phyloP scores from a whole-genome alignment of 2,329 filamentous ascomycete genomes.

The Penicillium vulpinum region DNA sequence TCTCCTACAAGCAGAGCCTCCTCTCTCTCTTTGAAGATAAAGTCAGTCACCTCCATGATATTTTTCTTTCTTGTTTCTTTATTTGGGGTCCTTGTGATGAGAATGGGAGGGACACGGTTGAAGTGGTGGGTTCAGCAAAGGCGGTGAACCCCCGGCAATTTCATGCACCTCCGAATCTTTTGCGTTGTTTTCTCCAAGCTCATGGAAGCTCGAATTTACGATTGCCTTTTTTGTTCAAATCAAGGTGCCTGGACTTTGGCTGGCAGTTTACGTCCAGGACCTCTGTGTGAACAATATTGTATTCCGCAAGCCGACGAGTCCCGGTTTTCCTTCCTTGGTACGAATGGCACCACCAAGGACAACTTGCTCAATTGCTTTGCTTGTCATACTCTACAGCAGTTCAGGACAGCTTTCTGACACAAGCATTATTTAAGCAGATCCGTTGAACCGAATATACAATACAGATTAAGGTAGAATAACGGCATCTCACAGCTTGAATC shows the following conservation, averaged over 20 bases:
- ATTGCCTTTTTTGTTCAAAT: not conserved
- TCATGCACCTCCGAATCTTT: conserved; percentile 28
- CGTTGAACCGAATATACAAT: conserved; percentile 31
- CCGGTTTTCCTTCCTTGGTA: conserved; percentile 17
- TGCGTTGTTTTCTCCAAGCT: conserved; percentile 16
- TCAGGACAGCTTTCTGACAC: conserved; percentile 6
- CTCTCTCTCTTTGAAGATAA: conserved; percentile 75
- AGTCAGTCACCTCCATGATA: conserved; percentile 85
- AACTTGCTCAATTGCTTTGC: conserved; percentile 9
- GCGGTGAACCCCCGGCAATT: conserved; percentile 32
- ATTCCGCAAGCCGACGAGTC: not conserved
- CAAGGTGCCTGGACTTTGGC: not conserved
- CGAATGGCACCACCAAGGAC: conserved; percentile 19
- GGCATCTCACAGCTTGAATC: conserved; percentile 29
- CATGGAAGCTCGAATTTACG: conserved; percentile 10
- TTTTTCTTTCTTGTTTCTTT: not conserved
- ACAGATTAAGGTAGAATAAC: conserved; percentile 19
- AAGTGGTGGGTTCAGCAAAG: conserved; percentile 26
- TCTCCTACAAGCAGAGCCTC: conserved; percentile 84
- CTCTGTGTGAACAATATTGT: not conserved
- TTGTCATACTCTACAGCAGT: not conserved
- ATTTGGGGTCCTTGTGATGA: conserved; percentile 4
- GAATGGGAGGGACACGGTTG: conserved; percentile 17
- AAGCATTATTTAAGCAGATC: not conserved
- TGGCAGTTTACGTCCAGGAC: not conserved